Conservation (phyloP, 208 protist genomes). For the Leishmania lainsoni region DNA sequence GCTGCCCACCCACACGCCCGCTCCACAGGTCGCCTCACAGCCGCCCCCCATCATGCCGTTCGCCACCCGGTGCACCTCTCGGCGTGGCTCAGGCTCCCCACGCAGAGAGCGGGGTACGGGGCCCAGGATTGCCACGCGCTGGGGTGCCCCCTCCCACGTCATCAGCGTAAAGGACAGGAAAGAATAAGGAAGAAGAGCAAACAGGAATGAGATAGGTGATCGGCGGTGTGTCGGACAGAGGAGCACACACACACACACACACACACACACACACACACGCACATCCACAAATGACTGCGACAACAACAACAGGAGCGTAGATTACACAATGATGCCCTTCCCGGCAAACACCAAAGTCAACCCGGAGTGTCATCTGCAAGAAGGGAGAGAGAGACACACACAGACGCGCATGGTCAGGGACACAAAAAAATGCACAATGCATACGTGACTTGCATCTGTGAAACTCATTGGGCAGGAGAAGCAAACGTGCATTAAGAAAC, state of each 20-base stretch:
- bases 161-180: too few species aligned
- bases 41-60: too few species aligned
- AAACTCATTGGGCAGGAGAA: background rate
- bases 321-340: background rate
- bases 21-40: too few species aligned
- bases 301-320: background rate
- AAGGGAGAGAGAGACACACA: background rate
- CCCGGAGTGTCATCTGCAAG: background rate
- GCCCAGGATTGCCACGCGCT: too few species aligned
- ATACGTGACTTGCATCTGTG: background rate
- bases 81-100: too few species aligned
- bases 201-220: background rate
- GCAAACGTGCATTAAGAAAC: background rate
- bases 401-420: background rate
- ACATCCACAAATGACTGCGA: background rate
- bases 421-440: background rate
- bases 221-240: background rate
- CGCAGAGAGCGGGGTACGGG: too few species aligned
- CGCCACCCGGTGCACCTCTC: too few species aligned
- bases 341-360: background rate
- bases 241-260: background rate
- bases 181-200: too few species aligned
- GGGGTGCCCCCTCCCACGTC: background rate
- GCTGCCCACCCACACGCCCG: too few species aligned
- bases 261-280: background rate